Base-by-base conservation (phyloP, 2,329 filamentous ascomycete species). In the Talaromyces sp. region DNA sequence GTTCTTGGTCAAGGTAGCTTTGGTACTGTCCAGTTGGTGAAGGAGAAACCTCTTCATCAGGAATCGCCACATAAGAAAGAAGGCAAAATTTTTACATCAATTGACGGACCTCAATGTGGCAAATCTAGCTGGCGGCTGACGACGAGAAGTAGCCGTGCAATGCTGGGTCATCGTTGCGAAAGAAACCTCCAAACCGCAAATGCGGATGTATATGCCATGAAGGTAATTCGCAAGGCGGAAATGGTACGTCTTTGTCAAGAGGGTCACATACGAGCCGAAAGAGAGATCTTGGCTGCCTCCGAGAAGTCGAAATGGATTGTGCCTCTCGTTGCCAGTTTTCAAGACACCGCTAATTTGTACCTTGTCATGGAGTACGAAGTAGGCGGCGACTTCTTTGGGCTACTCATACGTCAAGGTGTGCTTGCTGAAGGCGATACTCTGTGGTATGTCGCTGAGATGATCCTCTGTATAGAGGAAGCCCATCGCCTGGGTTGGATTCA, bases 321-420 rank as follows among this genome's bases (percentile, higher is more conserved):
- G 1, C 91, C 93, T 0, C 80, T 99, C 39, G 84, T 96, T 58
- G 84, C 91, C 57, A 95, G 92, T 71, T 98, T 98, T 67, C 92
- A 98, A 74, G 95, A 98, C 73, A 80, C 84, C 39, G 83, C 85
- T 46, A 91, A 91, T 69, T 82, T 99, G 5, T 98, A 98, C 70
- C 85, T 99, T 5, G 90, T 97, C 59, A 97, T 98, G 92, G 93
- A 98, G 64, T 99, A 96, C 72, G 97, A 97, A 92, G 89, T 96
- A 1, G 95, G 93, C 0, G 93, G 95, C 0, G 93, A 99, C 73
- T 98, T 99, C 68, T 82, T 99, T 0, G 91, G 91, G 1, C 77
- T 97, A 0, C 79, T 99, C 16, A 89, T 97, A 61, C 87, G 93
- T 16, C 90, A 96, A 71, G 92, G 95, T 65, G 85, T 91, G 2